Percentiles rank a stretch among this genome's conserved stretches.
Evolutionary conservation across 257 asterid species (phyloP).

Genomic region (Capsicum pubescens): DNA sequence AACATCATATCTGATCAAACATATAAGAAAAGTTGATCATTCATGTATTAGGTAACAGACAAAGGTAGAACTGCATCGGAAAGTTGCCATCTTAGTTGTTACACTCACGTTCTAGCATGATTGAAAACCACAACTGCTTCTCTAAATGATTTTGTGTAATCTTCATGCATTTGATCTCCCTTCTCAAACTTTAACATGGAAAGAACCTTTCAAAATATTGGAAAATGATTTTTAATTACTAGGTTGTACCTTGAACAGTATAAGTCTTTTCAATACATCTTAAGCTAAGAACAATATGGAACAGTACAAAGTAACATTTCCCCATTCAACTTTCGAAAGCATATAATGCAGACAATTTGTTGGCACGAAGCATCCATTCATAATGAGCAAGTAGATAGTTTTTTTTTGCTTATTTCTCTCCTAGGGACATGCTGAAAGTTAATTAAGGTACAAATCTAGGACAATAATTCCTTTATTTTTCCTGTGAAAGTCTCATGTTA

Average conservation of each 20-base stretch:
- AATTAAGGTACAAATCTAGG: neutral
- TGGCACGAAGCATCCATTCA: neutral
- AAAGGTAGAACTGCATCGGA: neutral
- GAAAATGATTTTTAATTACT: neutral
- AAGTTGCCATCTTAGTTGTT: neutral
- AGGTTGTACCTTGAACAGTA: neutral
- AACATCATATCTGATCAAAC: conserved; percentile 62
- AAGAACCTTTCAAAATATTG: conserved; percentile 51
- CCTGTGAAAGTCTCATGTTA: neutral
- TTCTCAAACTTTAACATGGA: conserved; percentile 66
- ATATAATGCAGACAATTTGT: neutral
- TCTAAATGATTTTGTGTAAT: conserved; percentile 59
- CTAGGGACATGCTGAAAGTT: neutral
- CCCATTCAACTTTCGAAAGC: neutral
- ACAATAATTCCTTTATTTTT: neutral
- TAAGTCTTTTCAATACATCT: neutral
- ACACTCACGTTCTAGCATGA: conserved; percentile 72
- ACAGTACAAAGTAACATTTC: too few relatives aligned
- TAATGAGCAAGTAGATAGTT: neutral
- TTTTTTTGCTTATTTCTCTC: neutral
- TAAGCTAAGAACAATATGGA: neutral
- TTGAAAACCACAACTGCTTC: conserved; percentile 76
- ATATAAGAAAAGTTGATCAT: neutral
- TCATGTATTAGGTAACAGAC: neutral
- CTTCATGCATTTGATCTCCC: conserved; percentile 71